These are phyloP conservation scores for Aspergillus quadrilineatus DNA, from an alignment of 2,329 filamentous ascomycete genomes.

Conservation along the genomic window DNA sequence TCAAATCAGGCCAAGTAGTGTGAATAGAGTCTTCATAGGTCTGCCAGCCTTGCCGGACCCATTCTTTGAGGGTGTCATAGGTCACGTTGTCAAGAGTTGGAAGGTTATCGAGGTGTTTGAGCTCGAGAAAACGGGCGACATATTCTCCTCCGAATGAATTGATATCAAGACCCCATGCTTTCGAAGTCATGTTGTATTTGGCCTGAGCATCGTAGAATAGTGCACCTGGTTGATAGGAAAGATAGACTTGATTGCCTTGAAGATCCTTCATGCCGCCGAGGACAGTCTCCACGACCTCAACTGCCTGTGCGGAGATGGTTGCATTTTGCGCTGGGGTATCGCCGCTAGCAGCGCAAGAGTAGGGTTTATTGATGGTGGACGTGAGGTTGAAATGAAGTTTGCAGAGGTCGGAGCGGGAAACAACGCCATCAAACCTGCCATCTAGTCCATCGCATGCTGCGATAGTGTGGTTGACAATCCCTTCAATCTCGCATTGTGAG, in stretches of 20 bases:
- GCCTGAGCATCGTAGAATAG: constrained; percentile 25
- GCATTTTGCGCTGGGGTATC: constrained; percentile 33
- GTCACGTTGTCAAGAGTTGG: constrained; percentile 48
- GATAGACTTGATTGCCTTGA: constrained; percentile 42
- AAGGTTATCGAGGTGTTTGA: constrained; percentile 37
- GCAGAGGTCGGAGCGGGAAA: constrained; percentile 51
- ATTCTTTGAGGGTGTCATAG: constrained; percentile 56
- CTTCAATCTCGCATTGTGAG: constrained; percentile 34
- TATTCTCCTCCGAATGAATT: constrained; percentile 41
- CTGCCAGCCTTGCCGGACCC: constrained; percentile 52
- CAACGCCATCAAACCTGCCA: constrained; percentile 54
- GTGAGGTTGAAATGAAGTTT: constrained; percentile 48
- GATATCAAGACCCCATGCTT: constrained; percentile 32
- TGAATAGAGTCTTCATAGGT: constrained; percentile 53
- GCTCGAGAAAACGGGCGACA: constrained; percentile 29
- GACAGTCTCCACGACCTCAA: constrained; percentile 37
- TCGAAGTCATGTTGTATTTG: constrained; percentile 26
- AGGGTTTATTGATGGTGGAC: constrained; percentile 47
- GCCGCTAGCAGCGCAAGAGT: constrained; percentile 39
- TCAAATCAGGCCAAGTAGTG: constrained; percentile 56
- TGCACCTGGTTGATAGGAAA: constrained; percentile 32
- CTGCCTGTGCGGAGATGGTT: constrained; percentile 27
- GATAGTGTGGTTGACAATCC: constrained; percentile 54
- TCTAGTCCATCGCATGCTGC: constrained; percentile 56
- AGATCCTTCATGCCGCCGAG: constrained; percentile 43